These are phyloP conservation scores for Manihot esculenta DNA, from an alignment of 441 rosid species.

Conservation along the genomic window DNA sequence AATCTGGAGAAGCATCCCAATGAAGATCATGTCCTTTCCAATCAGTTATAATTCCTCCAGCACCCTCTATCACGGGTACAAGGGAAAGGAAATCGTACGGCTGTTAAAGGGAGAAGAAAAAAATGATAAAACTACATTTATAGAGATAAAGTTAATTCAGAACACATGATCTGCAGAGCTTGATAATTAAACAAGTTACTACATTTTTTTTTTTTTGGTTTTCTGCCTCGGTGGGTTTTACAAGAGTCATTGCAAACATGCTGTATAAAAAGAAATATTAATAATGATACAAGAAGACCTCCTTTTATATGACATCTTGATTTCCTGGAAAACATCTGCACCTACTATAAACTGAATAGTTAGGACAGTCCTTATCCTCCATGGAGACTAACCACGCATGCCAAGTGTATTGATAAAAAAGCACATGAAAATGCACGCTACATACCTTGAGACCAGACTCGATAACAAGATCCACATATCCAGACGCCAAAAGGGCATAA, in stretches of 20 bases:
- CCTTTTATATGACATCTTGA: not conserved
- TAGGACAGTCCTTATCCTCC: not conserved
- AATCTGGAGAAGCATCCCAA: slow-evolving; percentile 79
- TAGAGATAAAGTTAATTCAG: not conserved
- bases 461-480: slow-evolving; percentile 89
- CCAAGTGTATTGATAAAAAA: not conserved
- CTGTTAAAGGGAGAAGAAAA: slow-evolving; percentile 34
- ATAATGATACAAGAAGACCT: not conserved
- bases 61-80: slow-evolving; percentile 88
- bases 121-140: slow-evolving; percentile 1
- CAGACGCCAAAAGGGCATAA: slow-evolving; percentile 94
- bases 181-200: not conserved
- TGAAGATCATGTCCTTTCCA: slow-evolving; percentile 67
- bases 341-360: not conserved
- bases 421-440: not conserved
- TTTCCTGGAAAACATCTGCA: not conserved
- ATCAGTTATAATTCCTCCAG: slow-evolving; percentile 85
- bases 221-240: too few species aligned
- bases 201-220: too few species aligned
- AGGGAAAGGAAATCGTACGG: slow-evolving; percentile 95
- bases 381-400: not conserved
- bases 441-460: slow-evolving; percentile 92
- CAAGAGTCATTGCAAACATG: slow-evolving; percentile 1
- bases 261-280: not conserved
- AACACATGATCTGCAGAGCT: not conserved